Conservation (phyloP, 768 basidiomycete genomes). For the Leccinellum rugosiceps region DNA sequence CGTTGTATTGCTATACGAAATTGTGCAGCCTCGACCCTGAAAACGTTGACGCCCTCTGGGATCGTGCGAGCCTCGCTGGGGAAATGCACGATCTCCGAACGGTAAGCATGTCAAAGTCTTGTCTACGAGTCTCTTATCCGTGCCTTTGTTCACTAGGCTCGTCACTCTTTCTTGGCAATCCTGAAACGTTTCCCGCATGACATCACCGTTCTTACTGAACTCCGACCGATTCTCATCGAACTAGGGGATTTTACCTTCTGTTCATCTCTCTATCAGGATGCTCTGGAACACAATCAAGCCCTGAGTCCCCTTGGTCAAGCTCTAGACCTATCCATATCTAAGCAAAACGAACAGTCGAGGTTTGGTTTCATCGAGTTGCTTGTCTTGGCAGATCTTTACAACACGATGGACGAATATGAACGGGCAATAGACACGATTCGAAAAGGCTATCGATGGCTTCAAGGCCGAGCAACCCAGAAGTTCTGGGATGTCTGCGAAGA, state of each 20-base stretch:
- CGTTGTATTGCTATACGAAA: slow-evolving; percentile 89
- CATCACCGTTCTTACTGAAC: slow-evolving; percentile 71
- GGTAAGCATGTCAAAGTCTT: slow-evolving; percentile 37
- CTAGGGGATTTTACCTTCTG: slow-evolving; percentile 65
- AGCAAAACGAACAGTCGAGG: slow-evolving; percentile 7
- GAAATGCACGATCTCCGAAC: slow-evolving; percentile 68
- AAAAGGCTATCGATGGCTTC: slow-evolving; percentile 85
- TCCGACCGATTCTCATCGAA: slow-evolving; percentile 56
- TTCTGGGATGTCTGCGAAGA: slow-evolving; percentile 84
- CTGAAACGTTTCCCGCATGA: slow-evolving; percentile 53
- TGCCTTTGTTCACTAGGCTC: slow-evolving; percentile 14
- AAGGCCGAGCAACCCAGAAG: slow-evolving; percentile 67
- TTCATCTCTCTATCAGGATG: slow-evolving; percentile 63
- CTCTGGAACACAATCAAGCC: slow-evolving; percentile 65
- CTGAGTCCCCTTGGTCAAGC: slow-evolving; percentile 43
- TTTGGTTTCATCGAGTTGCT: slow-evolving; percentile 59
- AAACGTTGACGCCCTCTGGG: slow-evolving; percentile 87
- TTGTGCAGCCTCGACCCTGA: slow-evolving; percentile 72
- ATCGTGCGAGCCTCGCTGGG: slow-evolving; percentile 78
- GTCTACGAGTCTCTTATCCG: background rate
- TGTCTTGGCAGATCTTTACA: slow-evolving; percentile 81
- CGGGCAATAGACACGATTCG: slow-evolving; percentile 67
- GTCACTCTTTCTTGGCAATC: slow-evolving; percentile 27
- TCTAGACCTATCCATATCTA: slow-evolving; percentile 16
- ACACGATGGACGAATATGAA: slow-evolving; percentile 64